Evolutionary conservation across 108 stramenopile species (phyloP).

Genomic region (Cyclotella baltica): DNA sequence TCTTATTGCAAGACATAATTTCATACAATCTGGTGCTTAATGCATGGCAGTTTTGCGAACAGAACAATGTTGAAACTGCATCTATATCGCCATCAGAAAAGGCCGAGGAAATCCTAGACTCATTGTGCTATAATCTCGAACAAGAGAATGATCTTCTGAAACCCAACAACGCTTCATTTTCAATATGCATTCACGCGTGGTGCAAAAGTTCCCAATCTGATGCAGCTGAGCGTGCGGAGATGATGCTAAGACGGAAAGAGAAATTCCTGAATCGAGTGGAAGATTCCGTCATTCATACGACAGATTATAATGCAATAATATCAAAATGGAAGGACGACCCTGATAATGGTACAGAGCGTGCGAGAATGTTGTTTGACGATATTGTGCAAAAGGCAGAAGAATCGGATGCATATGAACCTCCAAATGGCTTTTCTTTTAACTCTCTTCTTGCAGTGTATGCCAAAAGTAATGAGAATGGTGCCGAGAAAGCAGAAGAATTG

Average conservation of each 20-base stretch:
- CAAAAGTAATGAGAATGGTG: constrained; percentile 34
- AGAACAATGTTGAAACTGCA: constrained; percentile 38
- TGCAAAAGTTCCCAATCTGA: constrained; percentile 32
- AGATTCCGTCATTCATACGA: constrained; percentile 12
- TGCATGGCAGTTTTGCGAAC: constrained; percentile 45
- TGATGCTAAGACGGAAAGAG: constrained; percentile 41
- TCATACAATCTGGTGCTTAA: constrained; percentile 46
- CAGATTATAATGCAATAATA: constrained; percentile 37
- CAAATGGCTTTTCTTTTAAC: constrained; percentile 35
- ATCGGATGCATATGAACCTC: constrained; percentile 15
- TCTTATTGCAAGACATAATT: constrained; percentile 24
- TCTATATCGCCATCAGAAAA: too few relatives aligned
- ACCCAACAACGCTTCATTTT: constrained; percentile 46
- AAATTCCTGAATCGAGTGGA: constrained; percentile 25
- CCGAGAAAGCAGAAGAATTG: constrained; percentile 29
- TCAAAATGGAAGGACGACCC: constrained; percentile 45
- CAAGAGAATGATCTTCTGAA: constrained; percentile 15
- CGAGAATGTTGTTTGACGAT: constrained; percentile 39
- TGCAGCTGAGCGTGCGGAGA: constrained; percentile 41
- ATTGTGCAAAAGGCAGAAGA: constrained; percentile 16
- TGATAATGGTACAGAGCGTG: constrained; percentile 39
- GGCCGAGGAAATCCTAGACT: constrained; percentile 35
- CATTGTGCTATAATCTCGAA: constrained; percentile 24
- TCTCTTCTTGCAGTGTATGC: constrained; percentile 47
- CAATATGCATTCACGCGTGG: constrained; percentile 45